Base-by-base conservation (phyloP, 2,329 filamentous ascomycete genomes). In the Rhytidhysteron rufulum region DNA sequence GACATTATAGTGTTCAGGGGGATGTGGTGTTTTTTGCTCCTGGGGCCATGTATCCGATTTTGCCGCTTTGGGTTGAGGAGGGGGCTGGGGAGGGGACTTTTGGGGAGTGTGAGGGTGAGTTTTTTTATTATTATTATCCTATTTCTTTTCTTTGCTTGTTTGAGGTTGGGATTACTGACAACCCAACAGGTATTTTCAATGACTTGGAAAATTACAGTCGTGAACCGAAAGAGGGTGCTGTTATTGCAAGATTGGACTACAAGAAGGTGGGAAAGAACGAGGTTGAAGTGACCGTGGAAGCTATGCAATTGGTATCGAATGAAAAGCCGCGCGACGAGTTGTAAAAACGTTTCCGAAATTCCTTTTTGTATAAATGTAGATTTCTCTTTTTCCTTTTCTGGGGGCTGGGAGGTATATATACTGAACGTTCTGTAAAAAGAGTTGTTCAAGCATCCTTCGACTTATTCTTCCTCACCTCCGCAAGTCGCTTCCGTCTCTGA, bases 1-100 rank as follows among this genome's bases (percentile, higher is more conserved):
- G 60, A 2, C 62, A 66, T 15, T 64, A 62, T 22, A 64, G 64
- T 45, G 62, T 73, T 31, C 57, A 66, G 31, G 60, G 66, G 11
- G 70, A 66, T 43, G 55, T 73, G 2, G 69, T 70, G n/a, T 66
- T 77, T 21, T 78, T 78, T 53, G 73, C 74, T 15, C 74, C 75
- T 0, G 75, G 74, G 0, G 74, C 74, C 8, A 49, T 78, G 8
- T 77, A 78, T 42, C 65, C 70, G 24, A 63, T 69, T 9, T 47
- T 77, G 34, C 75, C 74, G 24, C 59, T 78, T 3, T 78, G 72
- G 71, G 66, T 73, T 1, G 72, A 73, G 8, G 62, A 57, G 44
- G 41, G 47, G 0, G 52, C 54, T 15, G 31, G 29, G 1, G 67
- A 65, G 42, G 49, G 47, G 5, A 70, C 62, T 29, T 40, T 43